Evolutionary conservation across 768 basidiomycete species (phyloP).

Genomic region (Collybiopsis luxurians): DNA sequence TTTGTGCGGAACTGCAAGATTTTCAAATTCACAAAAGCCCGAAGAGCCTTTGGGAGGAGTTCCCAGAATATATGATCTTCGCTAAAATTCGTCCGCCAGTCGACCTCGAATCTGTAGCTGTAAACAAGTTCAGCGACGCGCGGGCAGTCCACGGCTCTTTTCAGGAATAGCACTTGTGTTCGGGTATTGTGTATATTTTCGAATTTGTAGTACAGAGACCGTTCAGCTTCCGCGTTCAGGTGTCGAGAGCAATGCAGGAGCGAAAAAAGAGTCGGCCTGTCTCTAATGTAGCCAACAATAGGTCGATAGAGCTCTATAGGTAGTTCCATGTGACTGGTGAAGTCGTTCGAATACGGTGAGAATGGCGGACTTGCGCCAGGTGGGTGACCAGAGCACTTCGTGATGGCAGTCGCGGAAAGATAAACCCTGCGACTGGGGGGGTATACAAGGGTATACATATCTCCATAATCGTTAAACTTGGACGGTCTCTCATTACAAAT

Average conservation of each 20-base stretch:
- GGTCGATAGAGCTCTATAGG: constrained; percentile 1
- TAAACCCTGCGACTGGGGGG: neutral
- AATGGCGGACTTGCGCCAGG: too few species aligned
- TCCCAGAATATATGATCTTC: neutral
- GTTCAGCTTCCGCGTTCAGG: neutral
- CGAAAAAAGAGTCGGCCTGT: neutral
- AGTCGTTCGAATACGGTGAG: too few species aligned
- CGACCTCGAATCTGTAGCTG: neutral
- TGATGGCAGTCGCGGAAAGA: neutral
- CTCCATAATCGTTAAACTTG: neutral
- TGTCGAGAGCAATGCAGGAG: neutral
- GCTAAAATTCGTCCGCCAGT: constrained; percentile 5
- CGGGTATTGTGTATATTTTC: neutral
- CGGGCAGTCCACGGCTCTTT: neutral
- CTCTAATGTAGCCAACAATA: neutral
- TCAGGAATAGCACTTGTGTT: constrained; percentile 2
- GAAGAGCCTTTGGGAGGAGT: neutral
- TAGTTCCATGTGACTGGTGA: neutral
- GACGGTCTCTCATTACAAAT: neutral
- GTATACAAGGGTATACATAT: neutral
- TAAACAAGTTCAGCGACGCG: neutral
- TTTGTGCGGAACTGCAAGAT: constrained; percentile 1
- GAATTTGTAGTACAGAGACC: constrained; percentile 3
- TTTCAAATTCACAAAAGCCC: neutral
- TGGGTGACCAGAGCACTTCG: too few species aligned